A percentile compares a stretch with the other conserved stretches of the same genome.
phyloP scores from a whole-genome alignment of 495 filamentous ascomycete species.

The Penicillium cosmopolitanum region DNA sequence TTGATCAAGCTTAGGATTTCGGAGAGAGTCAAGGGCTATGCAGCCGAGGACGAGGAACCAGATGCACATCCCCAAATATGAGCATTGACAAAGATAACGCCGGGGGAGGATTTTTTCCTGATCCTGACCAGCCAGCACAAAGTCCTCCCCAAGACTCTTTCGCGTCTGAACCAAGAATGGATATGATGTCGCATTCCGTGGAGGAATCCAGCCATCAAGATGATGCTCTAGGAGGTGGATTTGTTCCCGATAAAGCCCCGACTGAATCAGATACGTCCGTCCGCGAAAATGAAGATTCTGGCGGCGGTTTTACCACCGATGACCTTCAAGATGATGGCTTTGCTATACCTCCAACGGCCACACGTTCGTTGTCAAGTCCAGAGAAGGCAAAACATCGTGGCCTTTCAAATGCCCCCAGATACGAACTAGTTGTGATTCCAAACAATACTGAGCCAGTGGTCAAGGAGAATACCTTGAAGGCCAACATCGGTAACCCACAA shows the following conservation, averaged over 20 bases:
- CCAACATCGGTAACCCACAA: background rate
- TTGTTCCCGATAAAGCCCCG: slow-evolving; percentile 27
- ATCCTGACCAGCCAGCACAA: slow-evolving; percentile 40
- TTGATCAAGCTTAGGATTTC: slow-evolving; percentile 76
- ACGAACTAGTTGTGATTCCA: slow-evolving; percentile 40
- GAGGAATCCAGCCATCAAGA: background rate
- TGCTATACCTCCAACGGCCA: background rate
- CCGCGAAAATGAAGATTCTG: background rate
- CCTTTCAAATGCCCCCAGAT: slow-evolving; percentile 21
- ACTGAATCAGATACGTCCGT: background rate
- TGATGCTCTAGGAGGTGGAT: slow-evolving; percentile 17
- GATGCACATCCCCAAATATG: slow-evolving; percentile 24
- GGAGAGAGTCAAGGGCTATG: slow-evolving; percentile 71
- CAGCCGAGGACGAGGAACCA: slow-evolving; percentile 51
- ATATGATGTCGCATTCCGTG: background rate
- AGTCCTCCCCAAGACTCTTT: slow-evolving; percentile 13
- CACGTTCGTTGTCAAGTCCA: background rate
- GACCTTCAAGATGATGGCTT: background rate
- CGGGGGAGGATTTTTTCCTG: slow-evolving; percentile 50
- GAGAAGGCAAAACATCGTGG: slow-evolving; percentile 1
- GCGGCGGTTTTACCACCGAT: background rate
- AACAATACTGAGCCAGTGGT: slow-evolving; percentile 7
- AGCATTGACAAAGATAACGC: slow-evolving; percentile 32
- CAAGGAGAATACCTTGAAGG: background rate
- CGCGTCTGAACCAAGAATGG: background rate